Conservation (phyloP, 2,329 filamentous ascomycete genomes). For the Colletotrichum cereale region DNA sequence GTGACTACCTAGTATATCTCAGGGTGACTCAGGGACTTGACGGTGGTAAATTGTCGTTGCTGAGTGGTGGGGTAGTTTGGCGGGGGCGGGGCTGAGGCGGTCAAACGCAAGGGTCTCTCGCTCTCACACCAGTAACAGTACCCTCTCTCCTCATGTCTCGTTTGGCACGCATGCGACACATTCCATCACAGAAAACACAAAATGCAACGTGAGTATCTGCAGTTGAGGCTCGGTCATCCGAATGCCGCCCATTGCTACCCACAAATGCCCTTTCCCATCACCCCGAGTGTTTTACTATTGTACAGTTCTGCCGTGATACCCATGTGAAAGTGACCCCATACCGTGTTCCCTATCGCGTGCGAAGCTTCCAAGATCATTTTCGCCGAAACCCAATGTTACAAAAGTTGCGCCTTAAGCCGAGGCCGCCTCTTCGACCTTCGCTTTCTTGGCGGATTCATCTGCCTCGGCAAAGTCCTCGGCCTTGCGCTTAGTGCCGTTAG, state of each 20-base stretch:
- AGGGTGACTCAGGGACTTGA: slow-evolving; percentile 35
- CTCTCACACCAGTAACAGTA: slow-evolving; percentile 4
- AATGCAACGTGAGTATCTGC: slow-evolving; percentile 14
- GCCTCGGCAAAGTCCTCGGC: slow-evolving; percentile 57
- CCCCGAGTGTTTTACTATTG: slow-evolving; percentile 19
- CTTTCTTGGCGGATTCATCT: slow-evolving; percentile 49
- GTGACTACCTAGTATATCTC: slow-evolving; percentile 16
- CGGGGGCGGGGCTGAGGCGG: slow-evolving; percentile 41
- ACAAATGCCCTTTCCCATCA: slow-evolving; percentile 17
- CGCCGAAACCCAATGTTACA: slow-evolving; percentile 18
- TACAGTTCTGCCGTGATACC: slow-evolving; percentile 34
- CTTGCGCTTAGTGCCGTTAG: slow-evolving; percentile 68
- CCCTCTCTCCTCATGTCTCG: neutral
- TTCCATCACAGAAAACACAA: neutral
- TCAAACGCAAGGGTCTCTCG: slow-evolving; percentile 34
- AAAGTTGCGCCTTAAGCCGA: slow-evolving; percentile 37
- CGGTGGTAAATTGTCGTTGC: slow-evolving; percentile 40
- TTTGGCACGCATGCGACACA: slow-evolving; percentile 14
- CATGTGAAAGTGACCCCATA: slow-evolving; percentile 16
- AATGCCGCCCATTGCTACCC: slow-evolving; percentile 6
- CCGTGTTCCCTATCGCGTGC: slow-evolving; percentile 4
- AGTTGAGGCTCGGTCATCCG: slow-evolving; percentile 14
- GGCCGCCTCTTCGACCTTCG: slow-evolving; percentile 49
- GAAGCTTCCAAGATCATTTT: slow-evolving; percentile 12
- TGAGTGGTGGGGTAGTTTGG: slow-evolving; percentile 39